These are phyloP conservation scores for Sistotremastrum suecicum DNA, from an alignment of 768 basidiomycete genomes.

Conservation along the genomic window DNA sequence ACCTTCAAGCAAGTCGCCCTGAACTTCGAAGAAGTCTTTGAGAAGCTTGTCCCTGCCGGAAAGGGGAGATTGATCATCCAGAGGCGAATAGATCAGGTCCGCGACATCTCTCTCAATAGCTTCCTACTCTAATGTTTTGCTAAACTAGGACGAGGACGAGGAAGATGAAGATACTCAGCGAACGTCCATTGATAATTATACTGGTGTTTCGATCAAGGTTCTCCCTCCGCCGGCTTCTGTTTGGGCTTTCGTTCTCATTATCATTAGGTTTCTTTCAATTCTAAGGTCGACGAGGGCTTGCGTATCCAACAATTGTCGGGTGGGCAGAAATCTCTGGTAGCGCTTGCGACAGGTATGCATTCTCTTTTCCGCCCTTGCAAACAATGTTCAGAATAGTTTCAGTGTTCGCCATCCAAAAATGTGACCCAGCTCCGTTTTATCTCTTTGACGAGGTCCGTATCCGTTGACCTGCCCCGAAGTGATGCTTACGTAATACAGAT, in stretches of 20 bases:
- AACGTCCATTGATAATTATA: constrained; percentile 82
- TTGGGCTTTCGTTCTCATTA: too few species aligned
- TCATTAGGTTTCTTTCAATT: constrained; percentile 97
- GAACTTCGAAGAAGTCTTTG: constrained; percentile 96
- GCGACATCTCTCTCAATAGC: constrained; percentile 7
- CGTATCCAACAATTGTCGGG: constrained; percentile 95
- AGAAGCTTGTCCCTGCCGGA: constrained; percentile 89
- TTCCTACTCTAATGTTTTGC: background rate
- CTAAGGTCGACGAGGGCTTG: constrained; percentile 91
- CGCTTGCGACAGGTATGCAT: constrained; percentile 70
- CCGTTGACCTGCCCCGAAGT: background rate
- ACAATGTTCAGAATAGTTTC: constrained; percentile 5
- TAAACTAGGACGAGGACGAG: constrained; percentile 61
- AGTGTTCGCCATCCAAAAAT: constrained; percentile 99
- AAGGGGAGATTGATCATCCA: constrained; percentile 87
- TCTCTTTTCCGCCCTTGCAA: background rate
- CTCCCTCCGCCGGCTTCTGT: too few species aligned
- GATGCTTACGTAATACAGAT: constrained; percentile 34
- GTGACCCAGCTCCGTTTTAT: constrained; percentile 98
- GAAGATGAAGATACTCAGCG: constrained; percentile 63
- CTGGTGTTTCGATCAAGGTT: constrained; percentile 91
- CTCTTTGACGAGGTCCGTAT: constrained; percentile 81
- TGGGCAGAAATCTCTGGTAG: constrained; percentile 94
- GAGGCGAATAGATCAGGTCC: constrained; percentile 71
- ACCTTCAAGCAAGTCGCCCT: constrained; percentile 97